Conservation (phyloP, 2,329 filamentous ascomycete species). For the Curvularia sp. region DNA sequence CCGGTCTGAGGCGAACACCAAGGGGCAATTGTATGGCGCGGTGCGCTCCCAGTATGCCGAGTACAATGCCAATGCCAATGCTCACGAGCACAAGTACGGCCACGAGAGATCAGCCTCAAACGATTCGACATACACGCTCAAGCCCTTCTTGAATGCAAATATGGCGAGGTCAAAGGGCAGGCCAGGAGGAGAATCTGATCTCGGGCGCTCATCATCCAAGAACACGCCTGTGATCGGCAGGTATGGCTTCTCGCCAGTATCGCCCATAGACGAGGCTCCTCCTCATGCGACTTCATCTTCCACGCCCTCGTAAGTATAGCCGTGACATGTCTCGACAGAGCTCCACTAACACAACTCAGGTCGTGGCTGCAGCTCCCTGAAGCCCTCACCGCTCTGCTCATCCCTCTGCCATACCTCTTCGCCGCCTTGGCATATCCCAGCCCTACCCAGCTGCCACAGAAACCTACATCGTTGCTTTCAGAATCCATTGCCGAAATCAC, state of each 20-base stretch:
- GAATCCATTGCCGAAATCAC: constrained; percentile 33
- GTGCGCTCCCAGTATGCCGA: constrained; percentile 41
- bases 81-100: constrained; percentile 32
- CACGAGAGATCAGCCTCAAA: constrained; percentile 36
- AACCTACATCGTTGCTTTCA: constrained; percentile 31
- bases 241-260: constrained; percentile 47
- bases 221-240: constrained; percentile 30
- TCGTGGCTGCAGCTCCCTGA: constrained; percentile 54
- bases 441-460: constrained; percentile 21
- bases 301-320: constrained; percentile 33
- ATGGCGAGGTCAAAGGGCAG: constrained; percentile 43
- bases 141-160: constrained; percentile 34
- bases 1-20: constrained; percentile 47
- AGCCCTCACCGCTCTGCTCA: constrained; percentile 58
- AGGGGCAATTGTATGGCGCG: constrained; percentile 43
- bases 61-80: constrained; percentile 29
- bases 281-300: constrained; percentile 21
- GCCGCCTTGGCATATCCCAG: constrained; percentile 56
- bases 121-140: constrained; percentile 41
- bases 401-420: constrained; percentile 59
- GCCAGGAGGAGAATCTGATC: constrained; percentile 56
- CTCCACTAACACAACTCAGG: constrained; percentile 27
- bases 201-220: constrained; percentile 49
- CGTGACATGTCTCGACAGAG: neutral
- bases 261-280: constrained; percentile 44